phyloP scores from a whole-genome alignment of 225 moss, liverwort and hornwort genomes.

The Climacium dendroides region DNA sequence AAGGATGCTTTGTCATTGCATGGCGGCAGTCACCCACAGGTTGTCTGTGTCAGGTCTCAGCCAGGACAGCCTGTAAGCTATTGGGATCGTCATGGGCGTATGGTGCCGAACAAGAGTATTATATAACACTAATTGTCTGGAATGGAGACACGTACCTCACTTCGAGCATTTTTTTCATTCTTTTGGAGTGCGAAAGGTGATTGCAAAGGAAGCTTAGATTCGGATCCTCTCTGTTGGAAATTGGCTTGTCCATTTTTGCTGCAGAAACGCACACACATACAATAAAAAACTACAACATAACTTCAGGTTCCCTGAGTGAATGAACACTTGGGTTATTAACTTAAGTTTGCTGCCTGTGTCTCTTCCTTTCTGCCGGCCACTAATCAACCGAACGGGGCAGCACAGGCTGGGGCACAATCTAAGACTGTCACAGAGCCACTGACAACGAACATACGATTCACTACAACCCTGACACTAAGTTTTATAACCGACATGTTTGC shows the following conservation, averaged over 20 bases:
- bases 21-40: constrained; percentile 5
- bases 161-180: not conserved
- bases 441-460: not conserved
- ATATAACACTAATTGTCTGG: not conserved
- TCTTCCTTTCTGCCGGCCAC: not conserved
- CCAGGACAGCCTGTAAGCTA: not conserved
- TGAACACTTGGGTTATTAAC: not conserved
- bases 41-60: constrained; percentile 18
- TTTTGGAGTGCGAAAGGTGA: no score
- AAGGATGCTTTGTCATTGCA: not conserved
- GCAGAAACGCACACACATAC: no score
- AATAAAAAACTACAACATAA: not conserved
- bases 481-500: not conserved
- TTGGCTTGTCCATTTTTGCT: no score
- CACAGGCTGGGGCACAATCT: not conserved
- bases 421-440: not conserved
- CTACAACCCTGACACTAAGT: not conserved
- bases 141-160: not conserved
- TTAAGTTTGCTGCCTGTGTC: not conserved
- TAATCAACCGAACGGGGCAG: not conserved
- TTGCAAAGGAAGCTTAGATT: not conserved
- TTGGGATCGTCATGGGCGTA: constrained; percentile 8
- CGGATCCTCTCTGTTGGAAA: not conserved
- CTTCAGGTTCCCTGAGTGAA: not conserved
- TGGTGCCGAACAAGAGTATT: not conserved